Conservation (phyloP, 2,329 filamentous ascomycete genomes). For the Colletotrichum sp. region DNA sequence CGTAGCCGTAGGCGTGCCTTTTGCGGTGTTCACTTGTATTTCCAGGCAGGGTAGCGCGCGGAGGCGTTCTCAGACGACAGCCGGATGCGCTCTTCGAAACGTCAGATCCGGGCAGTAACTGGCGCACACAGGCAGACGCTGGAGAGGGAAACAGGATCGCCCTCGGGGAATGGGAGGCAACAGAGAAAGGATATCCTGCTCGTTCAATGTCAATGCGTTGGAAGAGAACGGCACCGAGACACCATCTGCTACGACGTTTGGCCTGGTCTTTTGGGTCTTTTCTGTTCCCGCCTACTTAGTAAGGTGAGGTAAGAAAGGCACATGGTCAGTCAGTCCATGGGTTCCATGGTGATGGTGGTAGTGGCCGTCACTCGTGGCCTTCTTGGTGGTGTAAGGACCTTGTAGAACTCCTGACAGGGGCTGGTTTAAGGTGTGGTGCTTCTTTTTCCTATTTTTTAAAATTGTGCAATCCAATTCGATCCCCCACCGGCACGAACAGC, state of each 20-base stretch:
- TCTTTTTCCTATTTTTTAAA: constrained; percentile 8
- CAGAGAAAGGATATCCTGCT: constrained; percentile 11
- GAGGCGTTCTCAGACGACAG: constrained; percentile 20
- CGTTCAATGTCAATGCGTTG: constrained; percentile 18
- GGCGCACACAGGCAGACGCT: neutral
- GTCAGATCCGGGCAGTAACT: constrained; percentile 15
- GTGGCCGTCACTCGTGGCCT: neutral
- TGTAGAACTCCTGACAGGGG: constrained; percentile 16
- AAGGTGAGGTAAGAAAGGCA: neutral
- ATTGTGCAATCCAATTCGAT: constrained; percentile 18
- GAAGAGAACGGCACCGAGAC: constrained; percentile 36
- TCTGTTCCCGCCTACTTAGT: neutral
- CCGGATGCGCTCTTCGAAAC: constrained; percentile 22
- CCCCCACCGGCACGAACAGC: constrained; percentile 1
- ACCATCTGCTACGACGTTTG: constrained; percentile 38
- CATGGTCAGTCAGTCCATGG: neutral
- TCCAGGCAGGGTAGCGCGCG: constrained; percentile 4
- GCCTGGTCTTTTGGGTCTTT: neutral
- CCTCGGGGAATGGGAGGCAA: neutral
- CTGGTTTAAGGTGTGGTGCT: neutral
- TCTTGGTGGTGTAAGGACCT: neutral
- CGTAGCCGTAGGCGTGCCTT: neutral
- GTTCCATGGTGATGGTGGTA: neutral
- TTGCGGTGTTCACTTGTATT: neutral
- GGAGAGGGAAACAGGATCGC: constrained; percentile 10